Evolutionary conservation across 2,329 filamentous ascomycete species (phyloP).

Genomic region (Pestalotiopsis sp.): DNA sequence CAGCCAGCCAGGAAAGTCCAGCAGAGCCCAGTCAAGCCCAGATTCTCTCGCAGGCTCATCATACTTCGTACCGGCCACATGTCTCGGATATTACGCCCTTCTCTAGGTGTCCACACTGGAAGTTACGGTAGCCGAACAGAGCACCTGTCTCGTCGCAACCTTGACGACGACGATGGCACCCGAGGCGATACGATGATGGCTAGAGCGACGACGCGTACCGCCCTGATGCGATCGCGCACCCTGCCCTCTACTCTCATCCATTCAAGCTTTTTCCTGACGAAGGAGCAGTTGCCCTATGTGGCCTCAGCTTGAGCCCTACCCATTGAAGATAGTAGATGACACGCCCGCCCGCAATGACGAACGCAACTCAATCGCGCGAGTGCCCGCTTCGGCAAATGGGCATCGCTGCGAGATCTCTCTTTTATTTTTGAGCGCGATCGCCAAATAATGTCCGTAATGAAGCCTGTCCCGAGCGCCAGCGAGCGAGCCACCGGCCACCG

Average conservation of each 20-base stretch:
- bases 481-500: neutral
- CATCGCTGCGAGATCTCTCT: neutral
- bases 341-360: neutral
- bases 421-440: neutral
- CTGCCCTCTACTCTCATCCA: slow-evolving; percentile 2
- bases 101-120: slow-evolving; percentile 12
- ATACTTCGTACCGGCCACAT: slow-evolving; percentile 8
- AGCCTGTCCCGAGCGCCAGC: neutral
- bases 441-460: neutral
- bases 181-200: neutral
- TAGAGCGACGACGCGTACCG: slow-evolving; percentile 12
- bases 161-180: slow-evolving; percentile 6
- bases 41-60: neutral
- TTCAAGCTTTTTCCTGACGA: neutral
- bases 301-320: slow-evolving; percentile 10
- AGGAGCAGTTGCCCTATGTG: slow-evolving; percentile 1
- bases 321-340: neutral
- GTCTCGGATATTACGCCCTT: slow-evolving; percentile 14
- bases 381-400: neutral
- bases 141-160: slow-evolving; percentile 4
- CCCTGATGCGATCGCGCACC: slow-evolving; percentile 10
- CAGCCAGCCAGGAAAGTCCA: neutral
- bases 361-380: neutral
- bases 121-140: slow-evolving; percentile 9
- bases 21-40: neutral